Conservation (phyloP, 78 protist genomes). For the Dictyostelium intermedium region DNA sequence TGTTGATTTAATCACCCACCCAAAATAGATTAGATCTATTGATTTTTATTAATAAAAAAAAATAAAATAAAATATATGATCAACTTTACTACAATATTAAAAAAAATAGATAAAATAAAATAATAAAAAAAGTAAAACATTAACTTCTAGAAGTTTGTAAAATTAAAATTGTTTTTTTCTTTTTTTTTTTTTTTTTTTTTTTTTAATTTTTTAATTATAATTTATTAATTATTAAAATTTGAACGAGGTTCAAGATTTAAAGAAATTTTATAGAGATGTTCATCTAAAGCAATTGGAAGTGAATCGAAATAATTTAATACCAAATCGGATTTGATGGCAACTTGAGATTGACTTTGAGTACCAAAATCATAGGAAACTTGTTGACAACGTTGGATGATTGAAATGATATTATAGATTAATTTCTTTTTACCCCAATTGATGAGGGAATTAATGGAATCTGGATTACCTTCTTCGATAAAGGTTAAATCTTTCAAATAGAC, state of each 20-base stretch:
- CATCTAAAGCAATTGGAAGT: slow-evolving; percentile 66
- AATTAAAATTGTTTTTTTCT: background rate
- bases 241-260: slow-evolving; percentile 58
- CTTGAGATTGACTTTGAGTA: background rate
- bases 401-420: slow-evolving; percentile 55
- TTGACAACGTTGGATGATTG: slow-evolving; percentile 76
- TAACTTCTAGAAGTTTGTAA: no score
- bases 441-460: slow-evolving; percentile 66
- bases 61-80: no score
- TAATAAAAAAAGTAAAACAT: no score
- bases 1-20: no score
- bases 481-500: slow-evolving; percentile 81
- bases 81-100: no score
- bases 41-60: no score
- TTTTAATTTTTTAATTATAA: background rate
- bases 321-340: background rate
- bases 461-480: slow-evolving; percentile 87
- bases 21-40: no score
- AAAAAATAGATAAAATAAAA: no score
- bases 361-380: slow-evolving; percentile 67
- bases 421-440: slow-evolving; percentile 82
- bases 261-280: slow-evolving; percentile 59
- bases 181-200: background rate
- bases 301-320: slow-evolving; percentile 45
- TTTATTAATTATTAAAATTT: background rate